Evolutionary conservation across 1,139 yeast species (phyloP).

Genomic region (Arxiozyma bovina): DNA sequence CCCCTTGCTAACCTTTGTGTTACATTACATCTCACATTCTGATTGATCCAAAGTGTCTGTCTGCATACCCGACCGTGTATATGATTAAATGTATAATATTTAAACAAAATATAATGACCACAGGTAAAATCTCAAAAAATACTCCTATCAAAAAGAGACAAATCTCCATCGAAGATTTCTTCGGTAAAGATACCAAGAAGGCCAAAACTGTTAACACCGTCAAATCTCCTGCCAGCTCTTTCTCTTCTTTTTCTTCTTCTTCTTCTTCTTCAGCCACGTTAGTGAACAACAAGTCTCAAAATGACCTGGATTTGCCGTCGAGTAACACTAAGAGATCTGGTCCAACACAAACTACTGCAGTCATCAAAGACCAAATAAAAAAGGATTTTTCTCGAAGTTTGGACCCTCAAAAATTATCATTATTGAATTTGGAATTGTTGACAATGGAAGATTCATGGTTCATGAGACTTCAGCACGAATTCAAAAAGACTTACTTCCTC

Average conservation of each 20-base stretch:
- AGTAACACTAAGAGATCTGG: neutral
- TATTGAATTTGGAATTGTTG: slow-evolving; percentile 59
- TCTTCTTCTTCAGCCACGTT: neutral
- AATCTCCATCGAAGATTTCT: slow-evolving; percentile 17
- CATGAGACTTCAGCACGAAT: slow-evolving; percentile 53
- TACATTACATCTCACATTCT: no score
- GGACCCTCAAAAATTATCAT: slow-evolving; percentile 41
- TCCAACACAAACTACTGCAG: neutral
- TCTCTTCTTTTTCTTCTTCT: neutral
- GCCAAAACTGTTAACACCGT: neutral
- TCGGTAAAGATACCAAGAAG: slow-evolving; percentile 6
- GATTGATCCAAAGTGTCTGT: no score
- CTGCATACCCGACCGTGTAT: no score
- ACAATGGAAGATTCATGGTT: slow-evolving; percentile 78
- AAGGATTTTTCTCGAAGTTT: slow-evolving; percentile 45
- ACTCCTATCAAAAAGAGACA: slow-evolving; percentile 11
- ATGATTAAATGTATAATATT: neutral
- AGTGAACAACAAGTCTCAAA: slow-evolving; percentile 6
- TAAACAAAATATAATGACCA: neutral
- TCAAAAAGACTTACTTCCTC: slow-evolving; percentile 82
- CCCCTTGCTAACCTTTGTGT: no score
- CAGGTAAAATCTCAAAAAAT: neutral
- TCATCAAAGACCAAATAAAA: neutral
- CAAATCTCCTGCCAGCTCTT: neutral
- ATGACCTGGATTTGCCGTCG: neutral